Base-by-base conservation (phyloP, 257 asterid genomes). In the Salvia splendens region DNA sequence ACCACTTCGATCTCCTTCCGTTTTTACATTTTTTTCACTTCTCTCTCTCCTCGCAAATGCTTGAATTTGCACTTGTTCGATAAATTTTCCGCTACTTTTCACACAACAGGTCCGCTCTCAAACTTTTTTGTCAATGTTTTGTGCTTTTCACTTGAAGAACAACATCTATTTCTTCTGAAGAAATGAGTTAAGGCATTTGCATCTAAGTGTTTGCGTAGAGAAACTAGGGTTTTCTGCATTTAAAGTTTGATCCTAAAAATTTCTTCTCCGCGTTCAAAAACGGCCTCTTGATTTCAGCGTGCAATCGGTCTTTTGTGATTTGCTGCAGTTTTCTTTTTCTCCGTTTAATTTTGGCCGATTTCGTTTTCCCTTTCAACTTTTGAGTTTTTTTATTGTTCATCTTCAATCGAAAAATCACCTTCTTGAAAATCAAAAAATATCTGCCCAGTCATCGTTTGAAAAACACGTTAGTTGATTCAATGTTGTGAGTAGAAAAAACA, bases 201-300 rank as follows among this genome's bases (percentile, higher is more conserved):
- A 24, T 24, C 30, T 24, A 24, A 2, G 2, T 24, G 30, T n/a
- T n/a, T n/a, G n/a, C 41, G 6, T 54, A 20, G 12, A n/a, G 46
- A 52, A 67, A 1, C n/a, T 74, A 74, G 74, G 67, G 70, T 55
- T 68, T 62, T 12, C 43, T 61, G 49, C 3, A 8, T 30, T 58
- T 42, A 38, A n/a, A 12, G 6, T 35, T 50, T 42, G 14, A 64
- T 55, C 61, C 38, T 55, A 12, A 54, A 62, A 32, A 12, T 9
- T n/a, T 47, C 30, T 9, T 45, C 41, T 54, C 48, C 3, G 5
- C 17, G n/a, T n/a, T n/a, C n/a, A n/a, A n/a, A n/a, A 64, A 63
- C 41, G 15, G 75, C 48, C 57, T 66, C 78, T 59, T 59, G 58
- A 46, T 61, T 41, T 2, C 43, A 7, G 48, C 33, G 11, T 30